Evolutionary conservation across 2,329 filamentous ascomycete genomes (phyloP).

Genomic region (Cyphellophora europaea): DNA sequence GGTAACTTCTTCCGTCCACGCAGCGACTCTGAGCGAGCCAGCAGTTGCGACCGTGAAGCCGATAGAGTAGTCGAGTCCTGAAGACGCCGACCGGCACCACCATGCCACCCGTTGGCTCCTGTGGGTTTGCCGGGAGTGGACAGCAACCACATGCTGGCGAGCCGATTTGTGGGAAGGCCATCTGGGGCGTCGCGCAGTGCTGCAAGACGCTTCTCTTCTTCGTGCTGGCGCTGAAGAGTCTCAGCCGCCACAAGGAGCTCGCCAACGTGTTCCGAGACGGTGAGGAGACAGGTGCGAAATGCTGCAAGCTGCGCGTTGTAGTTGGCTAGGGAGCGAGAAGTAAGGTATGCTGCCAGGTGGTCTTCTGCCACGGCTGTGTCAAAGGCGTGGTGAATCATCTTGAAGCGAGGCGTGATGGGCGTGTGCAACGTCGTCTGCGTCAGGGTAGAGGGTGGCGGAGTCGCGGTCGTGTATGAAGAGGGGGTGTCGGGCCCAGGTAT

Average conservation of each 20-base stretch:
- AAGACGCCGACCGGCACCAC: neutral
- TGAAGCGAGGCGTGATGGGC: slow-evolving; percentile 11
- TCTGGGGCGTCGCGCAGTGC: slow-evolving; percentile 3
- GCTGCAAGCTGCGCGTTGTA: slow-evolving; percentile 9
- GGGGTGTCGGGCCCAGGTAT: slow-evolving; percentile 7
- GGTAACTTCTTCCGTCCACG: neutral
- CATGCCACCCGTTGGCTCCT: neutral
- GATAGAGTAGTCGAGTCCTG: neutral
- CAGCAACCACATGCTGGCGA: slow-evolving; percentile 13
- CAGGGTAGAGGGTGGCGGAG: neutral
- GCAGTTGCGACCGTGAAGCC: neutral
- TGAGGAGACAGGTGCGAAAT: slow-evolving; percentile 8
- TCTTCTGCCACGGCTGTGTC: neutral
- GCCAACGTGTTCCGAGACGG: slow-evolving; percentile 3
- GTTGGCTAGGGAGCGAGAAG: slow-evolving; percentile 3
- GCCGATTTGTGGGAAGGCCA: slow-evolving; percentile 6
- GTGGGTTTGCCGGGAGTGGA: neutral
- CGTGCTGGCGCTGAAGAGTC: slow-evolving; percentile 6
- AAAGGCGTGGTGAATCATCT: slow-evolving; percentile 12
- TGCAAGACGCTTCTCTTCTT: slow-evolving; percentile 1
- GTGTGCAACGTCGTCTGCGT: neutral
- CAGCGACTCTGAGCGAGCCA: neutral
- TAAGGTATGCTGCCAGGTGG: neutral
- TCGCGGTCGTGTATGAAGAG: neutral
- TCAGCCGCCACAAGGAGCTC: slow-evolving; percentile 4